phyloP scores from a whole-genome alignment of 768 basidiomycete species.

The Crucibulum laeve region DNA sequence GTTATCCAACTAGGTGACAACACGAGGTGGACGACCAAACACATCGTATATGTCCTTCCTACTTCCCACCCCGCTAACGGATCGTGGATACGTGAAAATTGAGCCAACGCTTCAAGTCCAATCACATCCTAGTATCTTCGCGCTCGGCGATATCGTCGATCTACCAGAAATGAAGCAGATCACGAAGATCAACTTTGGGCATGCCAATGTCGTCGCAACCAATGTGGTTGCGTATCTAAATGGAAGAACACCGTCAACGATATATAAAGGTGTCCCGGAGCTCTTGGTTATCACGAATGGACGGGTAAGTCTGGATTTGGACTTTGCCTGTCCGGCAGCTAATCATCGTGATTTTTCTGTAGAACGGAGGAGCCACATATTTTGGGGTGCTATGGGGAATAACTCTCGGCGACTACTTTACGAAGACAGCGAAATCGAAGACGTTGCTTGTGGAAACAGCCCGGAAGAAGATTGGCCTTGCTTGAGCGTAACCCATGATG shows the following conservation, averaged over 20 bases:
- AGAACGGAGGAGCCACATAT: too few species aligned
- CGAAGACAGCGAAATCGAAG: too few species aligned
- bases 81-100: constrained; percentile 38
- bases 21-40: constrained; percentile 35
- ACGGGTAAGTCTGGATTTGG: too few species aligned
- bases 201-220: constrained; percentile 34
- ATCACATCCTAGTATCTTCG: constrained; percentile 46
- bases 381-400: too few species aligned
- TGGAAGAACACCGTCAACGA: constrained; percentile 11
- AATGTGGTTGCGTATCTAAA: constrained; percentile 38
- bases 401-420: too few species aligned
- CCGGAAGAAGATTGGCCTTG: too few species aligned
- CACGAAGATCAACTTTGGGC: constrained; percentile 36
- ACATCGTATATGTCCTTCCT: constrained; percentile 38
- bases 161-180: constrained; percentile 50
- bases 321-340: too few species aligned
- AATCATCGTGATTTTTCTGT: too few species aligned
- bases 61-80: constrained; percentile 23
- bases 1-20: constrained; percentile 16
- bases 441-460: too few species aligned
- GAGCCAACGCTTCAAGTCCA: constrained; percentile 45
- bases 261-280: too few species aligned
- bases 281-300: too few species aligned
- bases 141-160: constrained; percentile 53
- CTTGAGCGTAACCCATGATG: too few species aligned